Evolutionary conservation across 2,329 filamentous ascomycete species (phyloP).

Genomic region (Phyllosticta citribraziliensis): DNA sequence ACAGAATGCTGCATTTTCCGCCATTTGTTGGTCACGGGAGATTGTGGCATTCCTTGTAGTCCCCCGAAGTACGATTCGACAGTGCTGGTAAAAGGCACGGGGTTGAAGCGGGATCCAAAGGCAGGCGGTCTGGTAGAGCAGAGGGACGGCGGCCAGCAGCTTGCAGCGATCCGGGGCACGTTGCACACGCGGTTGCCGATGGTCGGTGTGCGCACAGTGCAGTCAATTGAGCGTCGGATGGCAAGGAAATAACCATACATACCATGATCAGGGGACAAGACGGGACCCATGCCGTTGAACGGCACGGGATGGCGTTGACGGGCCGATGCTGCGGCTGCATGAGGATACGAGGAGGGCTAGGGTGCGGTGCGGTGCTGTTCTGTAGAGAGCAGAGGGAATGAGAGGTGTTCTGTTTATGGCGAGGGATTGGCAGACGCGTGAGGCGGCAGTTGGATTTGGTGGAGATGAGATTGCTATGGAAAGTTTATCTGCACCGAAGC

Average conservation of each 20-base stretch:
- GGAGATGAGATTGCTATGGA: not conserved
- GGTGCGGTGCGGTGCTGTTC: too few relatives aligned
- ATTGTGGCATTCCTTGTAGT: not conserved
- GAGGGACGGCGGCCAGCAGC: not conserved
- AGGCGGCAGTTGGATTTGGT: not conserved
- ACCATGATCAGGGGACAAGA: not conserved
- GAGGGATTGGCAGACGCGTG: not conserved
- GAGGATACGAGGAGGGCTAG: not conserved
- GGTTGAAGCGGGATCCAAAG: not conserved
- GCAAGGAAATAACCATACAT: not conserved
- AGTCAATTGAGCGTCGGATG: too few relatives aligned
- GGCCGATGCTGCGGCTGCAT: not conserved
- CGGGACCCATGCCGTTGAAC: not conserved
- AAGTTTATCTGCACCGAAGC: not conserved
- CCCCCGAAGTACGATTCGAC: not conserved
- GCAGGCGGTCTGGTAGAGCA: not conserved
- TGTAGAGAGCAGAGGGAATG: not conserved
- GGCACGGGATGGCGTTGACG: not conserved
- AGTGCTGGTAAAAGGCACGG: not conserved
- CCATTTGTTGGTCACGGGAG: not conserved
- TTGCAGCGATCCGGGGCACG: not conserved
- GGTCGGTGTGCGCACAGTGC: not conserved
- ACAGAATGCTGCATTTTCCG: not conserved
- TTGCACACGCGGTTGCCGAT: not conserved
- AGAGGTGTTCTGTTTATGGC: not conserved